Base-by-base conservation (phyloP, 2,329 filamentous ascomycete species). In the Didymella lethalis region DNA sequence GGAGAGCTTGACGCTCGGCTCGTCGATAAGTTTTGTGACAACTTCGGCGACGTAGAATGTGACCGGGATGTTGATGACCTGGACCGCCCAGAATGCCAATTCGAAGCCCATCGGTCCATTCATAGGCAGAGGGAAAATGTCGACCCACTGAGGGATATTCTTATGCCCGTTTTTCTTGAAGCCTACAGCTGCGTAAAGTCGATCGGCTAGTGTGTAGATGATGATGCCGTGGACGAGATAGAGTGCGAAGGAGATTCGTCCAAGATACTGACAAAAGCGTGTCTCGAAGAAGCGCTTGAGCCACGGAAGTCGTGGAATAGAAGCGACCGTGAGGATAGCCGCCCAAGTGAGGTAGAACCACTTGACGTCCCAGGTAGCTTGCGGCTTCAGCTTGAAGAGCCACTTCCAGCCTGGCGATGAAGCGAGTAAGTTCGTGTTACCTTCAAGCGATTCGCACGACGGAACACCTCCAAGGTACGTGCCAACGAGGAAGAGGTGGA, bases 261-360 rank as follows among this genome's bases (percentile, higher is more conserved):
- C 85, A 20, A 85, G 80, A 67, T 87, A 88, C 63, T 85, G 84
- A 12, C 83, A 81, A 12, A 84, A 61, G 0, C 75, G 69, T 2
- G 77, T 78, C 53, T 81, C 82, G 67, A 86, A 84, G 28, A 82
- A 78, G 3, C 65, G 65, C 59, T 80, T 80, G 54, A 81, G 61
- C 54, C 82, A 84, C 4, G 75, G 66, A n/a, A 90, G 81, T n/a
- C 84, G 84, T 7, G 85, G 84, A 2, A 86, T 77, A 0, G 83
- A 80, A 1, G 83, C 78, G 0, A 91, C 82, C 0, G 88, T 70
- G 51, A 88, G 80, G 25, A 80, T 77, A 1, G 87, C 81, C 0
- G 86, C 87, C 78, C 82, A 85, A 70, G 88, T 88, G 2, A 90
- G 80, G 69, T 83, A 90, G 75, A 89, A 89, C 86, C 86, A 90